Conservation (phyloP, 495 filamentous ascomycete species). For the Penicillium bovifimosum region DNA sequence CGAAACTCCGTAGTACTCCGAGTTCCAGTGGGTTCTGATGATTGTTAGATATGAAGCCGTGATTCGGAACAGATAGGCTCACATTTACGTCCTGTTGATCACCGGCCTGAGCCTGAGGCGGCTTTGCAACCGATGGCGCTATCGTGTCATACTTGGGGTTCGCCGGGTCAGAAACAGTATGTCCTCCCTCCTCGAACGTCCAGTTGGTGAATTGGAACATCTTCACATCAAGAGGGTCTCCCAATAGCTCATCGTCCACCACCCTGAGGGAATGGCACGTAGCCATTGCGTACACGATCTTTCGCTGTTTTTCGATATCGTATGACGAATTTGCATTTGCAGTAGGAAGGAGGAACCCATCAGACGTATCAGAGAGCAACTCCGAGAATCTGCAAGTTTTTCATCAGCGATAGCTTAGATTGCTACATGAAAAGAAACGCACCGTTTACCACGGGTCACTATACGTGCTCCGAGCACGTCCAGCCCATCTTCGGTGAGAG, state of each 20-base stretch:
- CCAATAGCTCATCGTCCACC: conserved; percentile 82
- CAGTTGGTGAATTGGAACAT: conserved; percentile 99
- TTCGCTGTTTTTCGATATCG: conserved; percentile 59
- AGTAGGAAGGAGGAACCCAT: conserved; percentile 43
- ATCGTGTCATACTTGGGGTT: conserved; percentile 61
- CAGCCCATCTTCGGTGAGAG: conserved; percentile 92
- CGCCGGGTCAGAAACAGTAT: conserved; percentile 39
- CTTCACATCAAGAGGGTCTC: conserved; percentile 93
- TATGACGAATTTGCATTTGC: conserved; percentile 47
- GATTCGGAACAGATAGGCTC: conserved; percentile 2
- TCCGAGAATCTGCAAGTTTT: conserved; percentile 50
- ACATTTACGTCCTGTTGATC: conserved; percentile 24
- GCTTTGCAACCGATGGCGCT: conserved; percentile 78
- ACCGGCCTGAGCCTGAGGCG: conserved; percentile 36
- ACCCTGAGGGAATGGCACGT: conserved; percentile 90
- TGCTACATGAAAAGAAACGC: background rate
- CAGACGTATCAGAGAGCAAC: conserved; percentile 48
- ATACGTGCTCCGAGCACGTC: conserved; percentile 87
- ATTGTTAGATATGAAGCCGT: background rate
- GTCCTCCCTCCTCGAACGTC: conserved; percentile 79
- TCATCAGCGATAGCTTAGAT: background rate
- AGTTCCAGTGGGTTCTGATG: conserved; percentile 59
- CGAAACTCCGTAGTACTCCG: conserved; percentile 80
- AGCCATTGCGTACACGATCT: conserved; percentile 87
- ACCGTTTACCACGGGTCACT: conserved; percentile 56